Evolutionary conservation across 78 protist species (phyloP).

Genomic region (Dictyostelium citrinum): DNA sequence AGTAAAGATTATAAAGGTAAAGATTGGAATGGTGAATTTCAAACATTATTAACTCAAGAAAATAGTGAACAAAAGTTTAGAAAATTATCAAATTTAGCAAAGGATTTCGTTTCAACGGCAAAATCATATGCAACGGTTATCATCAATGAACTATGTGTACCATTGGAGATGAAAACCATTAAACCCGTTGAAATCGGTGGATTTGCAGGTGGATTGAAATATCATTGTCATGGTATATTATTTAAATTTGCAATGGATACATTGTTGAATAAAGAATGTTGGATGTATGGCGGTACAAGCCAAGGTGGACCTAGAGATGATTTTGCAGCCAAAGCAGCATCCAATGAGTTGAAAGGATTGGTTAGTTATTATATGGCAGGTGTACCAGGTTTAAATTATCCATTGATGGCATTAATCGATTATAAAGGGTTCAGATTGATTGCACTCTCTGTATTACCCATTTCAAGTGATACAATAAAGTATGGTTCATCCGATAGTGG

Average conservation of each 20-base stretch:
- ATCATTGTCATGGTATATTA: conserved; percentile 66
- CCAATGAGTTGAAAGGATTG: conserved; percentile 81
- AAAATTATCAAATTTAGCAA: conserved; percentile 70
- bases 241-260: conserved; percentile 81
- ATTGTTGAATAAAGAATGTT: conserved; percentile 31
- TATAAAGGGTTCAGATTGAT: conserved; percentile 82
- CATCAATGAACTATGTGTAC: conserved; percentile 76
- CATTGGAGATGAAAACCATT: conserved; percentile 72
- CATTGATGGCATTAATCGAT: conserved; percentile 83
- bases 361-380: conserved; percentile 62
- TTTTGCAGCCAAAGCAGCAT: conserved; percentile 77
- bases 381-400: conserved; percentile 67
- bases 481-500: conserved; percentile 83
- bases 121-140: conserved; percentile 75
- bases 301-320: conserved; percentile 47
- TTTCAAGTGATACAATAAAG: conserved; percentile 52
- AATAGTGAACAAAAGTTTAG: conserved; percentile 73
- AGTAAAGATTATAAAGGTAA: conserved; percentile 27
- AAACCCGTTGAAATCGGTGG: conserved; percentile 75
- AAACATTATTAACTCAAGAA: conserved; percentile 2
- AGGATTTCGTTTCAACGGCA: conserved; percentile 77
- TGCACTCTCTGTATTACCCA: conserved; percentile 82
- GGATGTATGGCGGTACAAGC: conserved; percentile 80
- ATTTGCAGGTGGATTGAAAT: conserved; percentile 76
- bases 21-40: conserved; percentile 72